These are phyloP conservation scores for Lodderomyces metapsilosis DNA, from an alignment of 1,139 yeast genomes.

Conservation along the genomic window DNA sequence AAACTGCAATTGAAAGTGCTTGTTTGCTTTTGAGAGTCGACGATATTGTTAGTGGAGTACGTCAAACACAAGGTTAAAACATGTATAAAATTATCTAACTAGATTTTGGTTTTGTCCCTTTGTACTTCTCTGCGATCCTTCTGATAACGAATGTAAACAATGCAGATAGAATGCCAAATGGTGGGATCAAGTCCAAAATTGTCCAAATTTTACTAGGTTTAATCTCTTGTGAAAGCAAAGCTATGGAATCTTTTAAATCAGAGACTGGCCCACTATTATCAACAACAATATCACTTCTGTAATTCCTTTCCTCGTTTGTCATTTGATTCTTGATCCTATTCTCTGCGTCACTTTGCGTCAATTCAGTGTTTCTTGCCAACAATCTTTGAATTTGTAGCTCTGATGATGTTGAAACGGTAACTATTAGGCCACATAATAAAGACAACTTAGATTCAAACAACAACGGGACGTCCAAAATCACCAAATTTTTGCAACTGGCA, in stretches of 20 bases:
- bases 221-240: conserved; percentile 40
- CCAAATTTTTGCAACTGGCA: conserved; percentile 46
- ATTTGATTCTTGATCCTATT: conserved; percentile 78
- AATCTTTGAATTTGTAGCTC: conserved; percentile 64
- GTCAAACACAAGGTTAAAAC: conserved; percentile 29
- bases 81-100: conserved; percentile 1
- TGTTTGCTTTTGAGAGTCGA: conserved; percentile 92
- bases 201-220: conserved; percentile 56
- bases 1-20: conserved; percentile 97
- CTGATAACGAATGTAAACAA: conserved; percentile 22
- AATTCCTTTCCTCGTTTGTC: conserved; percentile 56
- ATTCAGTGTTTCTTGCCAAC: conserved; percentile 61
- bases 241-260: conserved; percentile 49
- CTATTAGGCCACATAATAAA: conserved; percentile 64
- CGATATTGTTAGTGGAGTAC: conserved; percentile 95
- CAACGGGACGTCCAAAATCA: conserved; percentile 85
- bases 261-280: conserved; percentile 59
- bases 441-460: conserved; percentile 79
- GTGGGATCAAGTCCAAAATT: conserved; percentile 60
- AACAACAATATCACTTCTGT: conserved; percentile 63
- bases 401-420: conserved; percentile 63
- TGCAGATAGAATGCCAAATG: conserved; percentile 41
- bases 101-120: conserved; percentile 17
- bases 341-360: conserved; percentile 64
- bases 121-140: conserved; percentile 22